These are phyloP conservation scores for Aureobasidium sp. DNA, from an alignment of 2,329 filamentous ascomycete genomes.

Conservation along the genomic window DNA sequence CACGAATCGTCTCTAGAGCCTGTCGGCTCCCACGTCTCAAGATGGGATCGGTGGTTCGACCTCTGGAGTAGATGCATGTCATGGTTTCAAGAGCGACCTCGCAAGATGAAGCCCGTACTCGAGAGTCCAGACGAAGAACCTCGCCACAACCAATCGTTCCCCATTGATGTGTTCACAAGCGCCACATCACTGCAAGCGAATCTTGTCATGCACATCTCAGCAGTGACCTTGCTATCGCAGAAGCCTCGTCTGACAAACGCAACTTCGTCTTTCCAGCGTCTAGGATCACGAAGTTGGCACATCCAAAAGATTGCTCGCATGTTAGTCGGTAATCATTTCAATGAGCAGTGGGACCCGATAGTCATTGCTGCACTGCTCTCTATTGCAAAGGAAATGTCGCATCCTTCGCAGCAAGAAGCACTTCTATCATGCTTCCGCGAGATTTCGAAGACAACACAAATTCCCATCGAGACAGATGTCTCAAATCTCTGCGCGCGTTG, in stretches of 20 bases:
- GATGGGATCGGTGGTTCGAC: constrained; percentile 12
- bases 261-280: background rate
- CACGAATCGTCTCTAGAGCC: constrained; percentile 3
- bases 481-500: background rate
- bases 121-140: background rate
- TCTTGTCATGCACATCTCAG: constrained; percentile 14
- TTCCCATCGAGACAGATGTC: background rate
- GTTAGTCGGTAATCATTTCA: constrained; percentile 12
- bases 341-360: constrained; percentile 7
- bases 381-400: constrained; percentile 3
- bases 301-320: constrained; percentile 8
- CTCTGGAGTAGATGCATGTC: constrained; percentile 11
- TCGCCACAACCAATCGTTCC: background rate
- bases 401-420: constrained; percentile 10
- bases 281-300: constrained; percentile 7
- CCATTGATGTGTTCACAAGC: constrained; percentile 11
- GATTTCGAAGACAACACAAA: background rate
- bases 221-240: background rate
- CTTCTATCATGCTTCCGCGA: constrained; percentile 7
- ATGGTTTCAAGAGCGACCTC: constrained; percentile 16
- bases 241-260: constrained; percentile 8
- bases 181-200: constrained; percentile 12
- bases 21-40: background rate
- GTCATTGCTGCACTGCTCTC: constrained; percentile 6
- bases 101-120: constrained; percentile 12